phyloP scores from a whole-genome alignment of 2,329 filamentous ascomycete genomes.

The Diaporthe velutina region DNA sequence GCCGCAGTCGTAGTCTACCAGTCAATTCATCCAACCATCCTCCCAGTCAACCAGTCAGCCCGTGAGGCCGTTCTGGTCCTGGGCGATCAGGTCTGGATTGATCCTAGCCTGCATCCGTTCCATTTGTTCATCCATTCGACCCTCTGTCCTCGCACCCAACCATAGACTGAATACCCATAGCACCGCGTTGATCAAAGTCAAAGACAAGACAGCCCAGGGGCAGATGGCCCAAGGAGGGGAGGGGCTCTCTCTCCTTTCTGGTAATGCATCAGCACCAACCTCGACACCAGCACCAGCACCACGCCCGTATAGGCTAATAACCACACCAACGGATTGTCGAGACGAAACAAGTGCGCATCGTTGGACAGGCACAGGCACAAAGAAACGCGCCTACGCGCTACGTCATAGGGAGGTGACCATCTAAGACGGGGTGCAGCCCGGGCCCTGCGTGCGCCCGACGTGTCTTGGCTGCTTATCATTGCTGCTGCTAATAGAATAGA shows the following conservation, averaged over 20 bases:
- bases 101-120: background rate
- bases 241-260: background rate
- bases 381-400: slow-evolving; percentile 14
- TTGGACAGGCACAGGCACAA: slow-evolving; percentile 32
- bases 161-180: background rate
- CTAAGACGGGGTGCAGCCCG: background rate
- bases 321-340: background rate
- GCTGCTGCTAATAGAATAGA: no score
- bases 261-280: background rate
- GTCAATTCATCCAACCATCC: background rate
- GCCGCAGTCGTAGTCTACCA: background rate
- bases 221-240: background rate
- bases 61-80: no score
- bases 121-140: background rate
- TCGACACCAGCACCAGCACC: slow-evolving; percentile 7
- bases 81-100: slow-evolving; percentile 14
- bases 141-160: background rate
- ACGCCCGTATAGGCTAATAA: slow-evolving; percentile 9
- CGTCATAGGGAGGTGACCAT: background rate
- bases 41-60: no score
- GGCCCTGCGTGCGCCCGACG: background rate
- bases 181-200: background rate
- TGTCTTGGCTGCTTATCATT: background rate
- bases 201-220: background rate
- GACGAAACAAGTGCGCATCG: background rate